Percentiles rank a stretch among this genome's conserved stretches.
Evolutionary conservation across 805 yeast genomes (phyloP).

Genomic region (Kodamaea kaohsiungensis): DNA sequence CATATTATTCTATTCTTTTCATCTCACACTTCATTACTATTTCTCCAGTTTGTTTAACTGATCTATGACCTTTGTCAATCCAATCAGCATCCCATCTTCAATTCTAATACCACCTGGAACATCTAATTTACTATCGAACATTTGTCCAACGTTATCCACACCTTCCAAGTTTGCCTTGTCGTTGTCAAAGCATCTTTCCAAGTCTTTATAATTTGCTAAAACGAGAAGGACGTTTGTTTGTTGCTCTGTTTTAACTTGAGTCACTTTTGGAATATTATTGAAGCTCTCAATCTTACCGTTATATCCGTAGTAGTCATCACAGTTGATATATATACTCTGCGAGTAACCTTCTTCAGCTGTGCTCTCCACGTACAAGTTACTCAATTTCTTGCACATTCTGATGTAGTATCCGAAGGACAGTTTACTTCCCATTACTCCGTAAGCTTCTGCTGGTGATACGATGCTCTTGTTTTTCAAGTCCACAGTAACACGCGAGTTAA

Average conservation of each 20-base stretch:
- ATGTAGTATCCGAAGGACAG: constrained; percentile 74
- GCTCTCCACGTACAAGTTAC: constrained; percentile 69
- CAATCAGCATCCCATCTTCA: constrained; percentile 71
- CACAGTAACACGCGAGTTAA: constrained; percentile 79
- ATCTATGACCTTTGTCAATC: constrained; percentile 39
- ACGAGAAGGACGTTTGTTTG: constrained; percentile 49
- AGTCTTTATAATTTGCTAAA: constrained; percentile 62
- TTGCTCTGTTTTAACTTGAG: constrained; percentile 12
- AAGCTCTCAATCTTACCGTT: constrained; percentile 22
- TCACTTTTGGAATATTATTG: constrained; percentile 9
- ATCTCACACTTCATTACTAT: background rate
- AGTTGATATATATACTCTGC: constrained; percentile 60
- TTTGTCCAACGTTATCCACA: constrained; percentile 53
- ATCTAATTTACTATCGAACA: constrained; percentile 65
- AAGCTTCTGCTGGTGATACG: constrained; percentile 72
- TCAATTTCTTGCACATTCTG: constrained; percentile 61
- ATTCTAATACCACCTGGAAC: constrained; percentile 59
- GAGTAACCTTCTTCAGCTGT: constrained; percentile 63
- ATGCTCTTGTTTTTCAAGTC: constrained; percentile 60
- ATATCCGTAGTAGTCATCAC: constrained; percentile 60
- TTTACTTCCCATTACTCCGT: constrained; percentile 60
- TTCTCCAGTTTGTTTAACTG: background rate
- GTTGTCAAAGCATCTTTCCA: constrained; percentile 50
- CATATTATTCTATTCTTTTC: no score
- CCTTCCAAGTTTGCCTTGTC: constrained; percentile 54